phyloP scores from a whole-genome alignment of 108 stramenopile genomes.

The Cyclotella baltica region DNA sequence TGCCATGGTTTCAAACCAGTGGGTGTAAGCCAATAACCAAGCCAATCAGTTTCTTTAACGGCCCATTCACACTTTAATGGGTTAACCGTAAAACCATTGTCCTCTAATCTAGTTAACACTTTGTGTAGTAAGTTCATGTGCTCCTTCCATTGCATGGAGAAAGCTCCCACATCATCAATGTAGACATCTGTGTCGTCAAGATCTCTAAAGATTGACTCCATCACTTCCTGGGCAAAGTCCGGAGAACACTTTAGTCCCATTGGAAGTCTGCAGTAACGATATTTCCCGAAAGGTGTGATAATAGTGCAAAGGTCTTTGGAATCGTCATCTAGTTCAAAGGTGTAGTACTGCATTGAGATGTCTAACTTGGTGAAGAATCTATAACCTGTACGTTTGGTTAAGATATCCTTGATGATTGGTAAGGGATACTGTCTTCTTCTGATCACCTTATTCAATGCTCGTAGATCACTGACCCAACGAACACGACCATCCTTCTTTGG shows the following conservation, averaged over 20 bases:
- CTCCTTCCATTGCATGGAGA: conserved; percentile 40
- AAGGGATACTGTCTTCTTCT: conserved; percentile 18
- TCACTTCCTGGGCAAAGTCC: conserved; percentile 6
- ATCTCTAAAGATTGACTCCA: conserved; percentile 24
- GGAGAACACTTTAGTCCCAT: no score
- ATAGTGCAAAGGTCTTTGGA: conserved; percentile 3
- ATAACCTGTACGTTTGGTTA: conserved; percentile 26
- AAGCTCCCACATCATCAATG: conserved; percentile 56
- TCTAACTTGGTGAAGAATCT: no score
- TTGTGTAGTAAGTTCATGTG: conserved; percentile 36
- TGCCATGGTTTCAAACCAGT: conserved; percentile 48
- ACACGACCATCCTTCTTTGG: conserved; percentile 52
- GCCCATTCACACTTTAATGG: no score
- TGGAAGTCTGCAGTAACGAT: no score
- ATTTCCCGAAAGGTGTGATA: no score
- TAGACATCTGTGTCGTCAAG: conserved; percentile 45
- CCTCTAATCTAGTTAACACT: no score
- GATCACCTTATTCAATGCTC: conserved; percentile 26
- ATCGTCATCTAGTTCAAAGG: conserved; percentile 28
- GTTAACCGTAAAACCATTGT: no score
- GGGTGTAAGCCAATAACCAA: conserved; percentile 51
- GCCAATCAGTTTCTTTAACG: no score
- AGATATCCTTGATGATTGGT: conserved; percentile 43
- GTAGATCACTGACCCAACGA: conserved; percentile 40
- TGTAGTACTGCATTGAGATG: conserved; percentile 32